Base-by-base conservation (phyloP, 78 protist genomes). In the Dictyostelium firmibasis region DNA sequence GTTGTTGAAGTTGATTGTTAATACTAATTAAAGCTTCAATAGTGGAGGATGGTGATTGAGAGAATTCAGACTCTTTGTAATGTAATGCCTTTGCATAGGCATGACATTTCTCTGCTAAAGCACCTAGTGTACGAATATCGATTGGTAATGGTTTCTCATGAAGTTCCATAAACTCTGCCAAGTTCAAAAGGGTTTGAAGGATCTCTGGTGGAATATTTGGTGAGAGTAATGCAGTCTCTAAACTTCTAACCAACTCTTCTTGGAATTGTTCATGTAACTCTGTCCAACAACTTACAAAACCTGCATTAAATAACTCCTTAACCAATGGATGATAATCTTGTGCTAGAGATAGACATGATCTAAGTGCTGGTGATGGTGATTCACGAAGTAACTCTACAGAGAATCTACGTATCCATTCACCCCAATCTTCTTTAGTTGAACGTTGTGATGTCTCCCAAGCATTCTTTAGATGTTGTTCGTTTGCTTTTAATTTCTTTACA, bases 21-120 rank as follows among this genome's bases (percentile, higher is more conserved):
- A 98, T 97, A 35, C 96, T 53, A 81, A 99, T 99, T 20, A 99
- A 96, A 20, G 97, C 91, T 76, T 98, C 99, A 38, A 98, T 94
- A 16, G 96, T 44, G 3, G 92, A 70, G 14, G 47, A 31, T 25
- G 86, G 78, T 7, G 79, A n/a, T 35, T n/a, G 85, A 43, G 86
- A 47, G 96, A 98, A 98, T 79, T 97, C 98, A 20, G 74, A 27
- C 69, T 97, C 98, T 50, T 69, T 91, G 94, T 99, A 98, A 91
- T 98, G 99, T 81, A 99, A 96, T 14, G 99, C 99, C 95, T 99
- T 98, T 23, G 99, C 99, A 75, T 97, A 99, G 38, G 99, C 98
- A 27, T 98, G 99, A 94, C 99, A 99, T 33, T 85, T 60, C 81
- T 93, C 97, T 0, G 99, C 99, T 10, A 98, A 69, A n/a, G 60